Base-by-base conservation (phyloP, 768 basidiomycete genomes). In the Boletus sp. region DNA sequence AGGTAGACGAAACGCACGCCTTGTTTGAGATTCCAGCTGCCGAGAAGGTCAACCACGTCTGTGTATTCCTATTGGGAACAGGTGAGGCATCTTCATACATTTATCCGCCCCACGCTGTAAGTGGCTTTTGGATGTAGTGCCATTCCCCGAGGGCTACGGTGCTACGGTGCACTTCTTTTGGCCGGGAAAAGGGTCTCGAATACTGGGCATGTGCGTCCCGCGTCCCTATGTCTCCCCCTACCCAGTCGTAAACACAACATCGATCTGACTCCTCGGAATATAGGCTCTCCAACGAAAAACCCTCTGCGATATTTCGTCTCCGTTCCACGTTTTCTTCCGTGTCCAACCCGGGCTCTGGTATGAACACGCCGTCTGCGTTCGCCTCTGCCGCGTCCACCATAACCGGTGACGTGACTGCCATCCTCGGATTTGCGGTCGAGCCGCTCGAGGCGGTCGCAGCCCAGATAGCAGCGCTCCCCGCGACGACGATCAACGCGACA, bases 221-320 rank as follows among this genome's bases (percentile, higher is more conserved):
- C 64, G 88, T 54, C 14, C 49, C 15, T 19, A 23, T 30, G 17
- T 27, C 40, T 50, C 23, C 50, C 52, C 42, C 40, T 25, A 25
- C 15, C n/a, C n/a, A 14, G 17, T 17, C 14, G n/a, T 7, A 6
- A 23, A 17, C 19, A 38, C 17, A 9, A 40, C 9, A 14, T 15
- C 42, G 35, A 56, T 35, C 7, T 30, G 8, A 14, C 37, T 2
- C 21, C 29, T 55, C 46, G 15, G 19, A 30, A 45, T 5, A 35
- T 58, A 93, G 91, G 84, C 77, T 95, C 25, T 90, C 90, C 14
- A 93, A 93, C 65, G 90, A 92, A 32, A 93, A 93, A 66, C 91
- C 91, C 0, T 91, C 90, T 11, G 89, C 90, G 1, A 90, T 93
- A 64, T 93, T 93, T 73, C 89, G 91, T 23, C 76, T 93, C 23